These are phyloP conservation scores for Umbelopsis isabellina DNA, from an alignment of 192 early-diverging fungal species.

Conservation along the genomic window DNA sequence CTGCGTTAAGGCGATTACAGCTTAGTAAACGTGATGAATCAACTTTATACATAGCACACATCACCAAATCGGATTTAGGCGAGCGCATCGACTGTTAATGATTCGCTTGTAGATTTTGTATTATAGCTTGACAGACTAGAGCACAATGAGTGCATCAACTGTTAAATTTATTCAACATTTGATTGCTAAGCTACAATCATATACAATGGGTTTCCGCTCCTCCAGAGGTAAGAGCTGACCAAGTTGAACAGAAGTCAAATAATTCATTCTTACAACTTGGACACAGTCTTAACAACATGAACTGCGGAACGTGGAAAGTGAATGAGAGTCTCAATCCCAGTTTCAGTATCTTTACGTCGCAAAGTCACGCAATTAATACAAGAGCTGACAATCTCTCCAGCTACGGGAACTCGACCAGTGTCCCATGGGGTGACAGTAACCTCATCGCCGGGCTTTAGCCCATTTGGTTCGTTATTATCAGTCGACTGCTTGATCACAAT, in stretches of 20 bases:
- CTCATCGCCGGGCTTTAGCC: slow-evolving; percentile 21
- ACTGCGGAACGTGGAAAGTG: slow-evolving; percentile 34
- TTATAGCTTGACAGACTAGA: too few species aligned
- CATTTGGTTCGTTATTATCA: slow-evolving; percentile 2
- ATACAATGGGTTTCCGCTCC: too few species aligned
- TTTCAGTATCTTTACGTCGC: slow-evolving; percentile 4
- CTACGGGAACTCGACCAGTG: slow-evolving; percentile 22
- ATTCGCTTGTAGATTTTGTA: too few species aligned
- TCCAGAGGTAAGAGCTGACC: too few species aligned
- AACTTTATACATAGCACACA: too few species aligned
- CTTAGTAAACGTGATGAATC: too few species aligned
- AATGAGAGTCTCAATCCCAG: slow-evolving; percentile 11
- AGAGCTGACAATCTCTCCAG: slow-evolving; percentile 16
- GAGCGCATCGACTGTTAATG: too few species aligned
- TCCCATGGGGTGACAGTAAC: slow-evolving; percentile 34
- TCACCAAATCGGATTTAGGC: too few species aligned
- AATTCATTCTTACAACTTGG: slow-evolving; percentile 15
- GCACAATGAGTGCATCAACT: too few species aligned
- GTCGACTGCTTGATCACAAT: not conserved
- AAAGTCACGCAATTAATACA: slow-evolving; percentile 15
- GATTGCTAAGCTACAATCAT: too few species aligned
- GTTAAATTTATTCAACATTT: too few species aligned
- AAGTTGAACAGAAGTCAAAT: not conserved
- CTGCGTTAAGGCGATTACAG: too few species aligned
- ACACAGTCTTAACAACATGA: slow-evolving; percentile 6